These are phyloP conservation scores for Aspergillus fructus DNA, from an alignment of 2,329 filamentous ascomycete genomes.

Conservation along the genomic window DNA sequence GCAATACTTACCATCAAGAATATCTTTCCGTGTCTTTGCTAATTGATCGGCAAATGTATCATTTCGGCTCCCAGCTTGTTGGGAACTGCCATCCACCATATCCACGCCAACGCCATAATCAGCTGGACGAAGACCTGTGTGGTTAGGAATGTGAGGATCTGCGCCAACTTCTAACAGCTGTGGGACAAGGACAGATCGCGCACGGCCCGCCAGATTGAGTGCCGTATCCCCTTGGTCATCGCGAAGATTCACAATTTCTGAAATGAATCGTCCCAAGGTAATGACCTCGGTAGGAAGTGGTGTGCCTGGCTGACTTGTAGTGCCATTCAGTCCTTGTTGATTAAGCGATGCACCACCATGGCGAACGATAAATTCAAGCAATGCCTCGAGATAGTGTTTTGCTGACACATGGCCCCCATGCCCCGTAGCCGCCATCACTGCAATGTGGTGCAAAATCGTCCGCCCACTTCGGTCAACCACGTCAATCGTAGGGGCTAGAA, in stretches of 20 bases:
- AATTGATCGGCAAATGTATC: slow-evolving; percentile 46
- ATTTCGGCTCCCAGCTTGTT: slow-evolving; percentile 46
- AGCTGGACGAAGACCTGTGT: slow-evolving; percentile 81
- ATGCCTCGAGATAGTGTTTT: slow-evolving; percentile 91
- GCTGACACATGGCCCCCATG: slow-evolving; percentile 80
- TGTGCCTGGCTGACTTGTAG: slow-evolving; percentile 25
- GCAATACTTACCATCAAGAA: slow-evolving; percentile 41
- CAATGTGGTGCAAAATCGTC: slow-evolving; percentile 94
- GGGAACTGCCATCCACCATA: slow-evolving; percentile 50
- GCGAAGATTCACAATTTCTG: slow-evolving; percentile 92
- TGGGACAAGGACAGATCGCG: slow-evolving; percentile 96
- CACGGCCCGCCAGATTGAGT: slow-evolving; percentile 86
- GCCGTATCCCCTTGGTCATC: slow-evolving; percentile 95
- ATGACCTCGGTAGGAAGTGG: slow-evolving; percentile 61
- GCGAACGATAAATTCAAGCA: slow-evolving; percentile 90
- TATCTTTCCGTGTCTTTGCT: slow-evolving; percentile 46
- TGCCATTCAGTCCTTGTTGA: slow-evolving; percentile 42
- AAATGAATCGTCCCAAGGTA: slow-evolving; percentile 89
- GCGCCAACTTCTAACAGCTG: slow-evolving; percentile 93
- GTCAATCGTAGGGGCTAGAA: slow-evolving; percentile 86
- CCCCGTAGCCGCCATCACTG: slow-evolving; percentile 92
- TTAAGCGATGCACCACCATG: slow-evolving; percentile 68
- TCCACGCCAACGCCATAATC: slow-evolving; percentile 90
- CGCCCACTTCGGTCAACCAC: slow-evolving; percentile 84
- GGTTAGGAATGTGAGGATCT: slow-evolving; percentile 86